A percentile compares a stretch with the other conserved stretches of the same genome.
Evolutionary conservation across 805 yeast genomes (phyloP).

Genomic region (Kodamaea laetipori): DNA sequence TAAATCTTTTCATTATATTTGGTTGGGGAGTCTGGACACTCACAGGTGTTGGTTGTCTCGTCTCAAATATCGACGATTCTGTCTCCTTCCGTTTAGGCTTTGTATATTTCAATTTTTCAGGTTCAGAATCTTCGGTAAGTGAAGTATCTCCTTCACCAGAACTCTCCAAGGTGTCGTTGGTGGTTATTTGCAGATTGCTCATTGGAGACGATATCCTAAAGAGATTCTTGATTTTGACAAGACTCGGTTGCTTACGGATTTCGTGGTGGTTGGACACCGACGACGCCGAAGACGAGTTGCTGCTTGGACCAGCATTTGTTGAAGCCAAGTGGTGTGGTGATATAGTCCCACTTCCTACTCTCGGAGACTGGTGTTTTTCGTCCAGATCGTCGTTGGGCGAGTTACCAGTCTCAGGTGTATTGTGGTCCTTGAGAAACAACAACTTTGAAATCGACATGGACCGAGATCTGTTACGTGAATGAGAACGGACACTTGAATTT

Average conservation of each 20-base stretch:
- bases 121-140: no score
- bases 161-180: background rate
- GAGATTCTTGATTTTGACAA: slow-evolving; percentile 31
- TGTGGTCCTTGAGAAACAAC: slow-evolving; percentile 26
- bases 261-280: slow-evolving; percentile 13
- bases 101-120: no score
- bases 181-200: background rate
- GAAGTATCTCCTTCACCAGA: no score
- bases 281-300: slow-evolving; percentile 7
- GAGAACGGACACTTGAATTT: slow-evolving; percentile 1
- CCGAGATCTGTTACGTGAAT: slow-evolving; percentile 19
- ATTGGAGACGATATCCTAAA: slow-evolving; percentile 21
- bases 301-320: background rate
- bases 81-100: background rate
- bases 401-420: background rate
- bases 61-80: background rate
- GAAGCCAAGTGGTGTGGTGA: slow-evolving; percentile 1
- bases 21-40: slow-evolving; percentile 1
- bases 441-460: slow-evolving; percentile 31
- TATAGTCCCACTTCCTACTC: background rate
- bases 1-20: slow-evolving; percentile 2
- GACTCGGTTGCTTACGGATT: slow-evolving; percentile 23
- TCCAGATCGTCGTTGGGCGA: slow-evolving; percentile 1
- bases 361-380: background rate
- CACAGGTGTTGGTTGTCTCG: slow-evolving; percentile 6